Evolutionary conservation across 139 green algal species (phyloP).

Genomic region (Desmodesmus armatus): DNA sequence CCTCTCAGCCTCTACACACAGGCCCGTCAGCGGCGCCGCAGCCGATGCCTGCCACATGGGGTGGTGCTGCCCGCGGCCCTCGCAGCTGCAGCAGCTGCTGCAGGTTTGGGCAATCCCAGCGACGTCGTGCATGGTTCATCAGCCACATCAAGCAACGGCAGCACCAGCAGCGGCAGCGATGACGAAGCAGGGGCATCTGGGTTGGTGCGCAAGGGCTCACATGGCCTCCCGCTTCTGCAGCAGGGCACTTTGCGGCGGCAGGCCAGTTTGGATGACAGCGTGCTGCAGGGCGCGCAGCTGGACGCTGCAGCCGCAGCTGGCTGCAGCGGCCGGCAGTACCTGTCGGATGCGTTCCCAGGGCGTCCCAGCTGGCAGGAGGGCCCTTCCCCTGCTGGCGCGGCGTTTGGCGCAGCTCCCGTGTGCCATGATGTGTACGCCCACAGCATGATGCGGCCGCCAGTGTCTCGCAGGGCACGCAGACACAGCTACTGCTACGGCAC

Average conservation of each 20-base stretch:
- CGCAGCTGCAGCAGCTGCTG: constrained; percentile 20
- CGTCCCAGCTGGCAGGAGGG: not conserved
- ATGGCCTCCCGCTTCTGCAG: not conserved
- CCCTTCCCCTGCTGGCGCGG: not conserved
- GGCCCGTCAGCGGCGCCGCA: constrained; percentile 5
- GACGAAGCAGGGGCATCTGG: not conserved
- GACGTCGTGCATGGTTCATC: not conserved
- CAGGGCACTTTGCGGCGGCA: too few relatives aligned
- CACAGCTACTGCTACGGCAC: constrained; percentile 42
- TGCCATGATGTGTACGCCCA: not conserved
- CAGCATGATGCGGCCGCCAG: not conserved
- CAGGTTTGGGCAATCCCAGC: not conserved
- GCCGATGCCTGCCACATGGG: not conserved
- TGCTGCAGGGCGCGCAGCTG: not conserved
- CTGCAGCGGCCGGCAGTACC: not conserved
- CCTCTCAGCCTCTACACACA: constrained; percentile 28
- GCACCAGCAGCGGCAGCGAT: not conserved
- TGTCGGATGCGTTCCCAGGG: too few relatives aligned
- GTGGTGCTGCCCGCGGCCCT: not conserved
- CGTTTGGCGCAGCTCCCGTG: not conserved
- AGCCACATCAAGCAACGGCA: not conserved
- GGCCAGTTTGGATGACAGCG: not conserved
- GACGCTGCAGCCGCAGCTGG: not conserved
- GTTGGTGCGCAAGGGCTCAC: not conserved
- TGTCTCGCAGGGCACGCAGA: not conserved